Percentiles rank a stretch among this genome's conserved stretches.
Evolutionary conservation across 1,139 yeast species (phyloP).

Genomic region (Candida sanyaensis): DNA sequence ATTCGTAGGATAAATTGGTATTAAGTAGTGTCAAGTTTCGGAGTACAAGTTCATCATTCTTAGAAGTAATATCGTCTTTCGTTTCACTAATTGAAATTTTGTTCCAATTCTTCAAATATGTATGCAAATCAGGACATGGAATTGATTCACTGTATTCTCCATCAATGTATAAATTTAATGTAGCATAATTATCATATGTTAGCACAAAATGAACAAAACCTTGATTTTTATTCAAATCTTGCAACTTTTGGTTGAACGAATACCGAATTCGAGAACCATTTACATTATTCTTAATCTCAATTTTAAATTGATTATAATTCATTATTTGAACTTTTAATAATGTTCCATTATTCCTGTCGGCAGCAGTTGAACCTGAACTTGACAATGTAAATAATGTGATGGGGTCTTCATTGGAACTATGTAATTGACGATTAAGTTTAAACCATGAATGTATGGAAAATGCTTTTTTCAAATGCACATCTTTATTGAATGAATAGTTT

Average conservation of each 20-base stretch:
- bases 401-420: constrained; percentile 17
- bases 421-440: constrained; percentile 23
- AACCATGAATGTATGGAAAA: constrained; percentile 43
- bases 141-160: constrained; percentile 49
- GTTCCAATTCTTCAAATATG: constrained; percentile 35
- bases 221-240: constrained; percentile 19
- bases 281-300: constrained; percentile 28
- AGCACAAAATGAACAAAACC: constrained; percentile 36
- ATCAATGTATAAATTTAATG: constrained; percentile 39
- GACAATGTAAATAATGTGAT: constrained; percentile 30
- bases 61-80: constrained; percentile 10
- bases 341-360: constrained; percentile 8
- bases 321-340: constrained; percentile 29
- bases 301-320: constrained; percentile 32
- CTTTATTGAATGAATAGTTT: constrained; percentile 26
- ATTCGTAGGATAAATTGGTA: constrained; percentile 31
- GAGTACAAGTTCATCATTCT: constrained; percentile 31
- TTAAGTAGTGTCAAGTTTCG: constrained; percentile 36
- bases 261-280: constrained; percentile 32
- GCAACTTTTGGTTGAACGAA: constrained; percentile 36
- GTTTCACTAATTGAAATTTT: constrained; percentile 39
- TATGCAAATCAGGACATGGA: constrained; percentile 40
- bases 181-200: constrained; percentile 39
- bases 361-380: constrained; percentile 26
- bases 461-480: constrained; percentile 14